Evolutionary conservation across 305 asterid species (phyloP).

Genomic region (Fraxinus greggii): DNA sequence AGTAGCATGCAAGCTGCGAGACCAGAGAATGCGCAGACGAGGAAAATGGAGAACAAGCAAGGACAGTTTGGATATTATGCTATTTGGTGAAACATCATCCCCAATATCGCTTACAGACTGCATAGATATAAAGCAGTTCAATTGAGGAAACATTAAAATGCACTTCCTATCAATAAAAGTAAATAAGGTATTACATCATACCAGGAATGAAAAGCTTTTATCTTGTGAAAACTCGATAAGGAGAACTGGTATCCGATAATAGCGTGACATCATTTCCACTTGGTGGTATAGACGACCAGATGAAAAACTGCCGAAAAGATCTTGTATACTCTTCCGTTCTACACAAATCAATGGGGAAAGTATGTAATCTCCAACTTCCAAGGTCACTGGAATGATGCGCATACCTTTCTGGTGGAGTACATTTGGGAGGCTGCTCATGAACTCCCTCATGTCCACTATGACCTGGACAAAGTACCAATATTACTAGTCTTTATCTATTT

Average conservation of each 20-base stretch:
- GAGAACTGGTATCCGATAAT: slow-evolving; percentile 89
- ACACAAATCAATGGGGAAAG: slow-evolving; percentile 92
- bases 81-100: slow-evolving; percentile 85
- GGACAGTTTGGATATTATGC: slow-evolving; percentile 90
- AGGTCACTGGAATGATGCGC: slow-evolving; percentile 81
- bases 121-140: slow-evolving; percentile 25
- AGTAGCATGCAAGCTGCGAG: slow-evolving; percentile 91
- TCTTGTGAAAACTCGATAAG: slow-evolving; percentile 96
- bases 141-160: slow-evolving; percentile 19
- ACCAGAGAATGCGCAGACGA: slow-evolving; percentile 93
- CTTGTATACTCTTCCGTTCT: slow-evolving; percentile 92
- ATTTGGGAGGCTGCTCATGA: slow-evolving; percentile 98
- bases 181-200: slow-evolving; percentile 13
- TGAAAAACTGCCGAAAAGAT: slow-evolving; percentile 86
- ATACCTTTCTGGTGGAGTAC: slow-evolving; percentile 94
- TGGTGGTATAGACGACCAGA: slow-evolving; percentile 93
- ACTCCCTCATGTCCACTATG: slow-evolving; percentile 99
- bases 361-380: slow-evolving; percentile 97
- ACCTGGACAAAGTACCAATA: slow-evolving; percentile 45
- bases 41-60: slow-evolving; percentile 95
- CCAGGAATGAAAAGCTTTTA: slow-evolving; percentile 98
- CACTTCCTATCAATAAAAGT: slow-evolving; percentile 13
- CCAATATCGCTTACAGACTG: slow-evolving; percentile 90
- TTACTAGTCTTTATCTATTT: slow-evolving; percentile 1
- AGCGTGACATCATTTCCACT: slow-evolving; percentile 98